Evolutionary conservation across 768 basidiomycete species (phyloP).

Genomic region (Astraeus odoratus): DNA sequence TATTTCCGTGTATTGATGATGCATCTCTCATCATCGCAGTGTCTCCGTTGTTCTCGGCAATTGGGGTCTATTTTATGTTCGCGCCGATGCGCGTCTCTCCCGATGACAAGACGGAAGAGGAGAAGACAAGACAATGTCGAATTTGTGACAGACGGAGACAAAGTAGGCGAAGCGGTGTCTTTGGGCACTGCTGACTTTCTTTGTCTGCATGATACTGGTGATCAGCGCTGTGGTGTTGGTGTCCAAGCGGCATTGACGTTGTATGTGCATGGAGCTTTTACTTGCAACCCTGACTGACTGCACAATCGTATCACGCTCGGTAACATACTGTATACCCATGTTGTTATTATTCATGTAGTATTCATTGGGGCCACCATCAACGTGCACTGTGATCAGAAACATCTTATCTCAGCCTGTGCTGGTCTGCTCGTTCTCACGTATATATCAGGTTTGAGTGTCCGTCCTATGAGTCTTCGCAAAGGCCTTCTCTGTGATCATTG

Average conservation of each 20-base stretch:
- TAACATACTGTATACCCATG: background rate
- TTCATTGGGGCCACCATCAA: too few relatives aligned
- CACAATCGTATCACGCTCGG: too few relatives aligned
- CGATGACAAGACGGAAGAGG: constrained; percentile 47
- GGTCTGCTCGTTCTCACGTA: too few relatives aligned
- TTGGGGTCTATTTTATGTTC: constrained; percentile 50
- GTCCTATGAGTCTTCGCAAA: too few relatives aligned
- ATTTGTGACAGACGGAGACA: constrained; percentile 41
- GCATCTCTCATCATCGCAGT: constrained; percentile 30
- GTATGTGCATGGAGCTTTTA: too few relatives aligned
- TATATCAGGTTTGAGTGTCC: too few relatives aligned
- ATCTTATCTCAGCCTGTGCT: too few relatives aligned
- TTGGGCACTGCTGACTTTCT: constrained; percentile 43
- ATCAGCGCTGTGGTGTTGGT: constrained; percentile 12
- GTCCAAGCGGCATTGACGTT: constrained; percentile 14
- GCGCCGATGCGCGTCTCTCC: constrained; percentile 43
- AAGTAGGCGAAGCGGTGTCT: constrained; percentile 56
- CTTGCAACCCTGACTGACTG: too few relatives aligned
- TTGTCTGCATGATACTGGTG: constrained; percentile 27
- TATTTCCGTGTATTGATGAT: background rate
- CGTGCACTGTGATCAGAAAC: too few relatives aligned
- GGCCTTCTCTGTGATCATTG: too few relatives aligned
- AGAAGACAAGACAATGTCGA: constrained; percentile 38
- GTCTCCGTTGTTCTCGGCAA: constrained; percentile 56
- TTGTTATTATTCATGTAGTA: too few relatives aligned